Evolutionary conservation across 306 rosid species (phyloP).

Genomic region (Betula pendula): DNA sequence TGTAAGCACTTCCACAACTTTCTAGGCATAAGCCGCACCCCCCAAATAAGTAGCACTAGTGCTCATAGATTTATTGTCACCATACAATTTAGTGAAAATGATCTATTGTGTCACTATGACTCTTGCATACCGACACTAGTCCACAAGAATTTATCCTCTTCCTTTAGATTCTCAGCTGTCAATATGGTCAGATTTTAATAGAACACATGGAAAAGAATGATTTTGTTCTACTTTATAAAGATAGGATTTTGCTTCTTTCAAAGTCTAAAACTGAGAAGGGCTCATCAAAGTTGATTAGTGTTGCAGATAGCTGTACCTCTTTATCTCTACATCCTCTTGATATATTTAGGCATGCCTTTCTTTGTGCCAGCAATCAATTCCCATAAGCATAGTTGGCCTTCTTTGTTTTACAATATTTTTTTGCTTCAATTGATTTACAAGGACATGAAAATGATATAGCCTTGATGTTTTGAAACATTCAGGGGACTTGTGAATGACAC

Average conservation of each 20-base stretch:
- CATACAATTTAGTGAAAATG: neutral
- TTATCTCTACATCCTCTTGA: neutral
- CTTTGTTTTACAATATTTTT: neutral
- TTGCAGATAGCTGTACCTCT: neutral
- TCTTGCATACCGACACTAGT: too few species aligned
- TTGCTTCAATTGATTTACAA: neutral
- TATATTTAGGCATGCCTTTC: neutral
- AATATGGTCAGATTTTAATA: too few species aligned
- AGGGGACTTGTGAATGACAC: slow-evolving; percentile 96
- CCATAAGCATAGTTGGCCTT: neutral
- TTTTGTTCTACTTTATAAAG: neutral
- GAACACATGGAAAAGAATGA: neutral
- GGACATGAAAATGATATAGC: slow-evolving; percentile 12
- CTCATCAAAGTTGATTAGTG: neutral
- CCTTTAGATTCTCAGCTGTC: neutral
- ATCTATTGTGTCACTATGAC: neutral
- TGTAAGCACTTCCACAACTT: too few species aligned
- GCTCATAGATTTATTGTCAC: neutral
- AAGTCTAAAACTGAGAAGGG: neutral
- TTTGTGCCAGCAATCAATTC: neutral
- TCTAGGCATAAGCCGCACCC: too few species aligned
- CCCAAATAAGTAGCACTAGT: too few species aligned
- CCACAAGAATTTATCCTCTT: neutral
- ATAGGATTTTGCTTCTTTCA: neutral
- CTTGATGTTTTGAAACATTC: slow-evolving; percentile 18